phyloP scores from a whole-genome alignment of 805 yeast species.

The Myxozyma melibiosi region DNA sequence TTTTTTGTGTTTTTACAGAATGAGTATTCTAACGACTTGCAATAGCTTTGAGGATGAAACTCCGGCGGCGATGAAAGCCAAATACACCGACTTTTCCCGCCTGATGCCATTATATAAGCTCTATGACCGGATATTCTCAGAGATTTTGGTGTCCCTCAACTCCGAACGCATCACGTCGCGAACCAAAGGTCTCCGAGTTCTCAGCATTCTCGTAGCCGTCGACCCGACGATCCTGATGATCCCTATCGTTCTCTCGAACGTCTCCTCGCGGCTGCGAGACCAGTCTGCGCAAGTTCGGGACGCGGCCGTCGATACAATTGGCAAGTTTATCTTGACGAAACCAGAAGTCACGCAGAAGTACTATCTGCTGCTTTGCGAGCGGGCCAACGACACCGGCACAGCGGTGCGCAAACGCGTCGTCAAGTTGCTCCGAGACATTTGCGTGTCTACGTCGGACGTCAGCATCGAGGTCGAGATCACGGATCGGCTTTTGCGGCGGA shows the following conservation, averaged over 20 bases:
- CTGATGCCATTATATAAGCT: constrained; percentile 30
- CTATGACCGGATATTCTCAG: constrained; percentile 57
- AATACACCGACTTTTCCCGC: constrained; percentile 24
- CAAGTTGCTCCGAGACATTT: constrained; percentile 54
- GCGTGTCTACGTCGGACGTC: constrained; percentile 42
- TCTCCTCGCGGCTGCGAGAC: constrained; percentile 57
- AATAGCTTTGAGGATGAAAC: constrained; percentile 21
- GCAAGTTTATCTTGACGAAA: constrained; percentile 49
- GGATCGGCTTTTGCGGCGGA: constrained; percentile 54
- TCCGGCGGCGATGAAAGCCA: constrained; percentile 36
- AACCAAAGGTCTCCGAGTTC: constrained; percentile 65
- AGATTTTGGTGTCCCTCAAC: constrained; percentile 53
- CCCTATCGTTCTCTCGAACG: constrained; percentile 54
- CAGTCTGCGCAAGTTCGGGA: constrained; percentile 73
- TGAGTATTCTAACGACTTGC: background rate
- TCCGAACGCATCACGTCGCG: constrained; percentile 56
- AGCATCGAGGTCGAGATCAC: constrained; percentile 48
- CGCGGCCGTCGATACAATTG: constrained; percentile 70
- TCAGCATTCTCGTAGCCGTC: constrained; percentile 56
- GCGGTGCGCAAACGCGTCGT: constrained; percentile 67
- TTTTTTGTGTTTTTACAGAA: background rate
- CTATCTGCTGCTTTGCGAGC: constrained; percentile 52
- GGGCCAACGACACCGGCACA: constrained; percentile 60
- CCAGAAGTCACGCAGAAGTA: constrained; percentile 53
- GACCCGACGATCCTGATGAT: constrained; percentile 56